Evolutionary conservation across 768 basidiomycete species (phyloP).

Genomic region (Termitomyces sp.): DNA sequence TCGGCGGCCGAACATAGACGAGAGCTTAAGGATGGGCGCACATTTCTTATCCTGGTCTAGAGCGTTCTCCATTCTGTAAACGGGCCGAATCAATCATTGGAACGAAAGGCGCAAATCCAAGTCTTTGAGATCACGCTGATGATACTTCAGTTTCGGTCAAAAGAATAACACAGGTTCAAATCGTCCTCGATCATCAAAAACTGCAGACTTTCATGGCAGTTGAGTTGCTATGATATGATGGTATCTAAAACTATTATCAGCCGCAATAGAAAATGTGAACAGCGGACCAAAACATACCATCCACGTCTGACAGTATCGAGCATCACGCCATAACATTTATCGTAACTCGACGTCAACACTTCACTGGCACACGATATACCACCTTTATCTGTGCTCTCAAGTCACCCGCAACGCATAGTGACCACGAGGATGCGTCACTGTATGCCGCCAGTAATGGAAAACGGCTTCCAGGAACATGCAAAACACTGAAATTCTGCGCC

Average conservation of each 20-base stretch:
- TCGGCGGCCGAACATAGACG: not conserved
- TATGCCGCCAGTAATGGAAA: conserved; percentile 26
- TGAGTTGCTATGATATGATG: not conserved
- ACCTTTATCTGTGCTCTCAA: conserved; percentile 26
- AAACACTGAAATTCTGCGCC: conserved; percentile 29
- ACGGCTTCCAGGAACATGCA: conserved; percentile 12
- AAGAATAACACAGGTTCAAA: not conserved
- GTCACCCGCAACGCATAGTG: conserved; percentile 28
- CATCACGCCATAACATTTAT: conserved; percentile 5
- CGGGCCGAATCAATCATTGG: not conserved
- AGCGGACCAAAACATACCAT: not conserved
- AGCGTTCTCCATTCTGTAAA: no score
- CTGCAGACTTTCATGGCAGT: not conserved
- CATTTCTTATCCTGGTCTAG: not conserved
- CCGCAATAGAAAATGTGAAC: not conserved
- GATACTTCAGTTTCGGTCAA: not conserved
- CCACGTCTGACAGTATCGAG: not conserved
- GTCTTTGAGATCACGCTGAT: not conserved
- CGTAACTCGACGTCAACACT: not conserved
- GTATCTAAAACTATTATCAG: not conserved
- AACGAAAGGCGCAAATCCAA: not conserved
- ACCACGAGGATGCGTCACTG: conserved; percentile 29
- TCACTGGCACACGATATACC: conserved; percentile 28
- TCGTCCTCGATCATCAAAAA: not conserved
- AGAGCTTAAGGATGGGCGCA: not conserved